Conservation (phyloP, 352 stramenopile species). For the Globisporangium lucens region DNA sequence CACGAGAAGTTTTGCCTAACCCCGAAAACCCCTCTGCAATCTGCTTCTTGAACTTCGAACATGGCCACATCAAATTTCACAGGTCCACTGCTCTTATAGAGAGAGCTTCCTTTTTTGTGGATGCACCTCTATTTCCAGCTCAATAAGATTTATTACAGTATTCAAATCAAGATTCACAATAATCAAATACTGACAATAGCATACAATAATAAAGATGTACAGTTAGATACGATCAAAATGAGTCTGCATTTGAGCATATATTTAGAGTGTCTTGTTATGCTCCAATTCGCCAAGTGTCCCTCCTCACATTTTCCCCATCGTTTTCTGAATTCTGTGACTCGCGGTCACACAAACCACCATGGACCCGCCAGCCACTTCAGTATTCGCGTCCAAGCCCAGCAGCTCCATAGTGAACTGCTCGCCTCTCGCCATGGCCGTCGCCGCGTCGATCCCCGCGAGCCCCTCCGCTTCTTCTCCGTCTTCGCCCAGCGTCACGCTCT, state of each 20-base stretch:
- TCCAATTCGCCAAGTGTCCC: neutral
- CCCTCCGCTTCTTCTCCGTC: neutral
- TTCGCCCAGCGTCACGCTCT: neutral
- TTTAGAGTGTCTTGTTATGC: neutral
- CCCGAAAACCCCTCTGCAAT: neutral
- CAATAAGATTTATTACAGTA: neutral
- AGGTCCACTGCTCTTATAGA: slow-evolving; percentile 7
- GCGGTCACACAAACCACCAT: neutral
- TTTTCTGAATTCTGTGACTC: neutral
- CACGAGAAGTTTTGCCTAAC: neutral
- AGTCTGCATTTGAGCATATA: neutral
- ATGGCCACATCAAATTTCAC: neutral
- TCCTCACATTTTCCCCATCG: neutral
- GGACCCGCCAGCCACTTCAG: slow-evolving; percentile 8
- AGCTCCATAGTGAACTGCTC: neutral
- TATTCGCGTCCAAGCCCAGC: slow-evolving; percentile 6
- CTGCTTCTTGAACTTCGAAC: slow-evolving; percentile 11
- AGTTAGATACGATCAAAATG: too few species aligned
- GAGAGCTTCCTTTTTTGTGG: slow-evolving; percentile 6
- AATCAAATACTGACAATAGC: neutral
- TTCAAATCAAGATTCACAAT: neutral
- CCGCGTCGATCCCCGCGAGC: slow-evolving; percentile 10
- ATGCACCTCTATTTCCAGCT: neutral
- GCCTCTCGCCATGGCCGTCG: slow-evolving; percentile 4
- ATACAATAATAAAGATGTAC: neutral